Evolutionary conservation across 2,329 filamentous ascomycete genomes (phyloP).

Genomic region (Aspergillaceae sp.): DNA sequence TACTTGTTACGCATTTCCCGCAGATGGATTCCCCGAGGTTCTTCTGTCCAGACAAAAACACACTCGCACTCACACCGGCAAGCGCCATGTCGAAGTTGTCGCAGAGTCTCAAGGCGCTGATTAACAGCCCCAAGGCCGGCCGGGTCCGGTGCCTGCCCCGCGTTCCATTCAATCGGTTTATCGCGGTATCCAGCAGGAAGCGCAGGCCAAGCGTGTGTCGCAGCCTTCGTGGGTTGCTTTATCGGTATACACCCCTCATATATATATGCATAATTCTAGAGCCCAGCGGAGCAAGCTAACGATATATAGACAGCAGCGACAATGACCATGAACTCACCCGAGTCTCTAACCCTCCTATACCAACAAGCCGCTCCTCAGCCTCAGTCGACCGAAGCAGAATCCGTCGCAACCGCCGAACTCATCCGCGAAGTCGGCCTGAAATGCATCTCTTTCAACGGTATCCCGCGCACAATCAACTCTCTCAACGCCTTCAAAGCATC

Average conservation of each 20-base stretch:
- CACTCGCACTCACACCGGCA: too few species aligned
- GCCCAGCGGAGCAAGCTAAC: neutral
- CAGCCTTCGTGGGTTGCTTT: conserved; percentile 58
- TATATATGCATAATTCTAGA: neutral
- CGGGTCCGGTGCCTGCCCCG: conserved; percentile 57
- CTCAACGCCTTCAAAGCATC: conserved; percentile 61
- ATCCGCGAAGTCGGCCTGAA: conserved; percentile 40
- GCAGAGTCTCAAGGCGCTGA: conserved; percentile 60
- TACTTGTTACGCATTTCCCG: too few species aligned
- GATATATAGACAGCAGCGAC: conserved; percentile 60
- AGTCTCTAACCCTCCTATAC: conserved; percentile 59
- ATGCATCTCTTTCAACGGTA: conserved; percentile 44
- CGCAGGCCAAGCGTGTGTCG: conserved; percentile 53
- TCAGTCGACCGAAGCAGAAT: conserved; percentile 17
- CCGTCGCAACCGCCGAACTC: conserved; percentile 28
- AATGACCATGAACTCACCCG: conserved; percentile 79
- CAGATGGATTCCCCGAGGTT: too few species aligned
- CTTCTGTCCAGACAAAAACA: too few species aligned
- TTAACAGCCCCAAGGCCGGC: conserved; percentile 62
- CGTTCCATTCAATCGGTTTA: conserved; percentile 56
- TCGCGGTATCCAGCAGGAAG: conserved; percentile 55
- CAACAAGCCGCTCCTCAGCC: conserved; percentile 28
- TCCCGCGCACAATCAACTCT: conserved; percentile 75
- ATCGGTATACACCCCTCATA: conserved; percentile 41
- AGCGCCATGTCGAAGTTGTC: conserved; percentile 63